Base-by-base conservation (phyloP, 371 early-diverging fungal species). In the Batkoa obscura region DNA sequence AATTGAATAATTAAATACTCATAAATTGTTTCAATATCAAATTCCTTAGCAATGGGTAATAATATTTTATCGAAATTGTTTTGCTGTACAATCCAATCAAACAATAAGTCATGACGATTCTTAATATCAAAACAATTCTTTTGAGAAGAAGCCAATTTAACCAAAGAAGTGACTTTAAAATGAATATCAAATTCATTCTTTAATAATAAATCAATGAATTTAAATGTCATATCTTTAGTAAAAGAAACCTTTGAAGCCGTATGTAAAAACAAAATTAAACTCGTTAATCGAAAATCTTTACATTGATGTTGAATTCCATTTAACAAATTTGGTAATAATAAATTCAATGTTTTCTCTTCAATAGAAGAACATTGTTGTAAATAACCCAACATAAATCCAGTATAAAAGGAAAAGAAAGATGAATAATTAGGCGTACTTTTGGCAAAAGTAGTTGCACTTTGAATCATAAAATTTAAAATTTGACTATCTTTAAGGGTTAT, bases 81-180 rank as follows among this genome's bases (percentile, higher is more conserved):
- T 10, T 8, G n/a, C 41, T 41, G n/a, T 10, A 10, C 41, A 41
- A 41, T n/a, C 41, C 41, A 41, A 41, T n/a, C 41, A 10, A 41
- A 41, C n/a, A 41, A 41, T 10, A 8, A 10, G 10, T 41, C 41
- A n/a, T 41, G n/a, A 41, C n/a, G 10, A n/a, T 10, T 10, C 10
- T 41, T n/a, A 10, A 41, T 41, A 8, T 41, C 41, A 41, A 41
- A 41, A 41, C 10, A 8, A n/a, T 41, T 41, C 10, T 8, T 10
- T n/a, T 41, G 41, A 41, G 8, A 41, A 10, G 8, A 8, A 10
- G 73, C 81, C 31, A 50, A 30, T 10, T 32, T 23, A 5, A 50
- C 51, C 12, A 50, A 36, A 10, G 51, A 17, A 6, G 13, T 34
- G 17, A 50, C 17, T 15, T 31, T 34, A 9, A 35, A 6, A 36